Evolutionary conservation across 306 rosid genomes (phyloP).

Genomic region (Mimosa bimucronata): DNA sequence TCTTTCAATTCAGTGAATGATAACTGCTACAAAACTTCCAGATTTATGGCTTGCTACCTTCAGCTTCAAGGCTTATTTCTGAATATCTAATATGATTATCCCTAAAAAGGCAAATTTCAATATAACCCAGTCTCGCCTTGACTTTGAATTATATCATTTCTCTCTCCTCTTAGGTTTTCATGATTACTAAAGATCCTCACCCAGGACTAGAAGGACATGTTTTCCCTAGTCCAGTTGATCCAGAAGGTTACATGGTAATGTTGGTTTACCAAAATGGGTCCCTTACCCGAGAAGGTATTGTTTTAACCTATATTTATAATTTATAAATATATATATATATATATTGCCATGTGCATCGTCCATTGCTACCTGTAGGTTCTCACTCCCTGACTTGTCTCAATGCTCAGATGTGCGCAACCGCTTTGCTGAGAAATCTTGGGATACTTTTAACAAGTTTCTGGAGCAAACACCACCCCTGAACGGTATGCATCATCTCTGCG

Average conservation of each 20-base stretch:
- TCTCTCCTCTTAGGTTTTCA: conserved; percentile 65
- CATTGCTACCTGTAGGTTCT: conserved; percentile 26
- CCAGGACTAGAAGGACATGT: conserved; percentile 95
- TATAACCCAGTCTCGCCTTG: conserved; percentile 4
- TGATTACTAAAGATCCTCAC: conserved; percentile 81
- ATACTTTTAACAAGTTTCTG: conserved; percentile 65
- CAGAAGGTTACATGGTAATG: conserved; percentile 92
- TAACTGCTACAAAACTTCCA: conserved; percentile 3
- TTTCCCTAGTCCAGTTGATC: conserved; percentile 92
- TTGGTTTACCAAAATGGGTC: conserved; percentile 95
- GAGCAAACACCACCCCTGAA: conserved; percentile 76
- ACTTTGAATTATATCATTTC: conserved; percentile 34
- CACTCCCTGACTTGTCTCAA: conserved; percentile 14
- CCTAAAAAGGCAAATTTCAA: background rate
- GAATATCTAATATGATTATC: conserved; percentile 1
- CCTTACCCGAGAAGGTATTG: conserved; percentile 92
- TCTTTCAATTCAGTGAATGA: conserved; percentile 24
- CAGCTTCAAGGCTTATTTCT: conserved; percentile 16
- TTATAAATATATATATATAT: no score
- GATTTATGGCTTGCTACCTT: conserved; percentile 10
- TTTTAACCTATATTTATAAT: background rate
- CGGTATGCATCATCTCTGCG: conserved; percentile 47
- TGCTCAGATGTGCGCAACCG: conserved; percentile 74
- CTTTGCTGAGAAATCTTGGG: conserved; percentile 83
- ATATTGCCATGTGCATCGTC: background rate